Percentiles rank a stretch among this genome's conserved stretches.
phyloP scores from a whole-genome alignment of 345 rosid genomes.

The Xanthoceras sorbifolium region DNA sequence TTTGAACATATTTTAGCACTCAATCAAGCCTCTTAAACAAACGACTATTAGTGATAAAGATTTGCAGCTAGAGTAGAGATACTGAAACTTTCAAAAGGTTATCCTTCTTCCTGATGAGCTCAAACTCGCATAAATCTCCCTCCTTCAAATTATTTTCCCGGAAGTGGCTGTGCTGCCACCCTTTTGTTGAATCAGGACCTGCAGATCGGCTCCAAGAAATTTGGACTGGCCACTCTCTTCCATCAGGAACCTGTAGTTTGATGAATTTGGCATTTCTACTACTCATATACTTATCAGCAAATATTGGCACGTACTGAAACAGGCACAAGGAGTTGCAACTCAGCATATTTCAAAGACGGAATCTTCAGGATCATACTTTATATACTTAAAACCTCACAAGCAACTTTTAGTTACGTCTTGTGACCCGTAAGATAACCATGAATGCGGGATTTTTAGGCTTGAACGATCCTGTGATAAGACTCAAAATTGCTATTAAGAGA shows the following conservation, averaged over 20 bases:
- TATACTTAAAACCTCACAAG: neutral
- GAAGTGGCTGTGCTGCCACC: conserved; percentile 13
- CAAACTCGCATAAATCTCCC: neutral
- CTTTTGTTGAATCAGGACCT: neutral
- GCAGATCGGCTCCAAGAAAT: neutral
- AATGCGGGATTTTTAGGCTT: neutral
- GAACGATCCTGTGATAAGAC: neutral
- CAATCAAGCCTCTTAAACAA: neutral
- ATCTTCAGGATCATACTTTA: neutral
- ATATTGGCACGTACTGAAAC: conserved; percentile 25
- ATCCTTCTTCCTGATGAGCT: neutral
- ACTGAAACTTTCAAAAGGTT: neutral
- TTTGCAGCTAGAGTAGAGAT: neutral
- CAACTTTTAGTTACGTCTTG: neutral
- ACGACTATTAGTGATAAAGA: too few species aligned
- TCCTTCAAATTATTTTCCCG: neutral
- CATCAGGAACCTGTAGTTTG: conserved; percentile 31
- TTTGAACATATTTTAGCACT: neutral
- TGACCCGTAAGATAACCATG: neutral
- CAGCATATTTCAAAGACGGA: neutral
- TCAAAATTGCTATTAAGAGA: too few species aligned
- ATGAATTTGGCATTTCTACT: neutral
- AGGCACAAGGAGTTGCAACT: neutral
- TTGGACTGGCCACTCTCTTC: conserved; percentile 14
- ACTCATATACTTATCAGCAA: conserved; percentile 10